These are phyloP conservation scores for Acanthamoeba sp. DNA, from an alignment of 208 protist species.

Conservation along the genomic window DNA sequence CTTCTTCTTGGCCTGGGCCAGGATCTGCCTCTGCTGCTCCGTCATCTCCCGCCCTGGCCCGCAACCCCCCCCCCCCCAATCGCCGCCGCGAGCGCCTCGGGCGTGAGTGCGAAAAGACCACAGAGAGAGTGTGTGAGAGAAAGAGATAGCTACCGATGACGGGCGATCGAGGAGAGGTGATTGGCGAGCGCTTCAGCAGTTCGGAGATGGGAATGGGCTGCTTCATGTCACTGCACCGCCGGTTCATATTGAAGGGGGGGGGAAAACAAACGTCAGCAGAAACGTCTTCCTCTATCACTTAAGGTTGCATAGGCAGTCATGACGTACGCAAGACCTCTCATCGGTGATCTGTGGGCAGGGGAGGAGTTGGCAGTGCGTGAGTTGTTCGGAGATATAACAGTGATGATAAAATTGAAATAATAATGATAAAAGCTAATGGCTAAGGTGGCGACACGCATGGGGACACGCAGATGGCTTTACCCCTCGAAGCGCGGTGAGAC, in stretches of 20 bases:
- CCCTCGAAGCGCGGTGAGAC: neutral
- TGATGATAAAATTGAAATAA: no score
- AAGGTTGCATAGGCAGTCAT: neutral
- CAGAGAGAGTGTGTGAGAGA: no score
- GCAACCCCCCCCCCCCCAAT: no score
- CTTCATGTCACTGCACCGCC: neutral
- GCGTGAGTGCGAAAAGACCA: no score
- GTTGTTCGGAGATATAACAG: no score
- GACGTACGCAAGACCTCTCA: slow-evolving; percentile 13
- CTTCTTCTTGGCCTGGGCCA: slow-evolving; percentile 53
- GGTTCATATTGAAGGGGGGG: no score
- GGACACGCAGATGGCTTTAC: neutral
- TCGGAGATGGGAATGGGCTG: slow-evolving; percentile 49
- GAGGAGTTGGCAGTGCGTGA: neutral
- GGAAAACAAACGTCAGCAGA: no score
- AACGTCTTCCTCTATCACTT: no score
- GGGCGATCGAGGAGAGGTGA: slow-evolving; percentile 21
- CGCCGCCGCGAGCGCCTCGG: no score
- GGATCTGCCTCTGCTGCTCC: slow-evolving; percentile 41
- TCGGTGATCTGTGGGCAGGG: neutral
- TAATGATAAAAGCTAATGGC: no score
- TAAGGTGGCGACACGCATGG: neutral
- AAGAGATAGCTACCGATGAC: neutral
- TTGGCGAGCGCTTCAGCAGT: slow-evolving; percentile 1
- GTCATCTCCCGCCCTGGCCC: slow-evolving; percentile 2